Evolutionary conservation across 129 eudicot species (phyloP), one percentile per base, ranked within the genome.

Genomic region (Chrysanthemum lavandulifolium): DNA sequence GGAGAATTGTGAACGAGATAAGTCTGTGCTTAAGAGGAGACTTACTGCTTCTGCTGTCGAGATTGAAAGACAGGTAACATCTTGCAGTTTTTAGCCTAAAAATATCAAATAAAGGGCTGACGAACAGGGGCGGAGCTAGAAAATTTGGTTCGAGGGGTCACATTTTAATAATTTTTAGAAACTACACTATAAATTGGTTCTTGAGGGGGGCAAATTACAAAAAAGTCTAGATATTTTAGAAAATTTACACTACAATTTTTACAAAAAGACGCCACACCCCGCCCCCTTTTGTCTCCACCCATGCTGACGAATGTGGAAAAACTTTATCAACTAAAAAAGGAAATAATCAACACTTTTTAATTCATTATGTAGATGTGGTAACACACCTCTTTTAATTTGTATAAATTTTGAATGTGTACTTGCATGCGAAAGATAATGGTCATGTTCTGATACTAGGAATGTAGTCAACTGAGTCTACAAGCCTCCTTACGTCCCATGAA

Each of bases 41-140:
- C 96, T 95, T 78, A 81, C 91, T 74, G 88, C 97, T 64, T 82
- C 99, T 61, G 88, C 88, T 55, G 77, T 90, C 36, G 99, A 95
- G 79, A 83, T 90, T 52, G 99, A 95, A 74, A 86, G 84, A 86
- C 97, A 91, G 99, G 99, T 95, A 83, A 60, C 60, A 15, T 56
- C 36, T 73, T 19, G 69, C 72, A 59, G 56, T 54, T 69, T 65
- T 29, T 71, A 62, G 21, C 15, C 60, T 29, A 3, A 8, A 63
- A 13, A 5, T 62, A 54, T 54, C 52, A 59, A 67, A 67, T 25
- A 4, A 13, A 60, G 50, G 48, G 25, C 25, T 23, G 25, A 23
- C 25, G 1, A 23, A 23, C 21, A 19, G 21, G 21, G 21, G 21
- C 21, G 21, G 21, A 19, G 21, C 21, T 19, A 19, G 21, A 19